Conservation (phyloP, 306 rosid species). For the Alnus glutinosa region DNA sequence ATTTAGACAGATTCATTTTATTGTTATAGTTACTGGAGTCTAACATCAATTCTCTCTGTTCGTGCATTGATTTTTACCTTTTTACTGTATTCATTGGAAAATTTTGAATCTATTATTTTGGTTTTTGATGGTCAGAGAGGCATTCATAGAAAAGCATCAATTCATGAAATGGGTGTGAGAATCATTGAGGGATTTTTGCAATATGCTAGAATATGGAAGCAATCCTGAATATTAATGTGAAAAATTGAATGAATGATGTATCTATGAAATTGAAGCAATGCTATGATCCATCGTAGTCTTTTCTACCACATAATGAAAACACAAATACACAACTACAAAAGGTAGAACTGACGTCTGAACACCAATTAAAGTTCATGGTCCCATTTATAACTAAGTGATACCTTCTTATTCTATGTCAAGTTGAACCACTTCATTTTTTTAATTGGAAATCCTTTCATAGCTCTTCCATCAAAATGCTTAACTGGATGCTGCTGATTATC, state of each 20-base stretch:
- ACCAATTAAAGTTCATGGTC: not conserved
- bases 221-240: not conserved
- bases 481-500: not conserved
- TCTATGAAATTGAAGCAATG: not conserved
- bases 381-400: not conserved
- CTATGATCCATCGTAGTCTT: not conserved
- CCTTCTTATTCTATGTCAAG: not conserved
- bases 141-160: no score
- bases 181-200: no score
- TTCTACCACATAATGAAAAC: not conserved
- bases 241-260: not conserved
- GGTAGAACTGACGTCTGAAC: not conserved
- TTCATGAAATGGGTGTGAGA: no score
- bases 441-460: not conserved
- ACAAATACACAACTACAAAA: not conserved
- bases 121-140: no score
- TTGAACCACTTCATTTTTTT: not conserved
- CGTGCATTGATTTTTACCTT: no score
- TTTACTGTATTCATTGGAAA: no score
- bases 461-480: not conserved
- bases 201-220: slow-evolving; percentile 5
- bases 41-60: not conserved
- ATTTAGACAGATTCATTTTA: no score
- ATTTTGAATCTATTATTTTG: no score
- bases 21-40: no score